Conservation (phyloP, 1,284 basidiomycete genomes). For the Sporisorium graminicola region DNA sequence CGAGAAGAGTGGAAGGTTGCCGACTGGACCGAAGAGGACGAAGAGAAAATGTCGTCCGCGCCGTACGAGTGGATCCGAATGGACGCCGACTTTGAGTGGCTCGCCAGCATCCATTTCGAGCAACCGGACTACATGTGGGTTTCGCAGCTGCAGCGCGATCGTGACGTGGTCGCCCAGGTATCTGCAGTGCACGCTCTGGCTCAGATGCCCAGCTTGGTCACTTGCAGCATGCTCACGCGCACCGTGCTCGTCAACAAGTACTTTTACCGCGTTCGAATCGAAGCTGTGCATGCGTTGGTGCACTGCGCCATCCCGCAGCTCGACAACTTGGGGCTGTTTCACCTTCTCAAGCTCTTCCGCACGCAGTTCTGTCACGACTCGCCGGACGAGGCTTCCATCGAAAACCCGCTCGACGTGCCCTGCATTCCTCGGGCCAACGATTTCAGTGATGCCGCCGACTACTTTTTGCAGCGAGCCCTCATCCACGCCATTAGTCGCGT, state of each 20-base stretch:
- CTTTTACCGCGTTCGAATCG: conserved; percentile 95
- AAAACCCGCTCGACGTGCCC: conserved; percentile 71
- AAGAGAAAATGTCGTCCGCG: conserved; percentile 84
- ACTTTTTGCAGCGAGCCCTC: conserved; percentile 91
- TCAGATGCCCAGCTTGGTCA: conserved; percentile 85
- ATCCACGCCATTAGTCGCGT: conserved; percentile 85
- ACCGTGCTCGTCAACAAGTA: conserved; percentile 95
- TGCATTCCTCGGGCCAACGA: conserved; percentile 94
- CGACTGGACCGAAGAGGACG: conserved; percentile 98
- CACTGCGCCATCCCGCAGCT: conserved; percentile 85
- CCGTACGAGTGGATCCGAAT: conserved; percentile 99
- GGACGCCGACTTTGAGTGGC: conserved; percentile 99
- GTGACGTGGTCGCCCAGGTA: conserved; percentile 88
- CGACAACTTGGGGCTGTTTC: conserved; percentile 91
- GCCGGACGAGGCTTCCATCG: conserved; percentile 47
- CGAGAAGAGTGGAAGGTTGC: conserved; percentile 88
- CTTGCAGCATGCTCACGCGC: conserved; percentile 90
- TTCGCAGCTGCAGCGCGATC: conserved; percentile 92
- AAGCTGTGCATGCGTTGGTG: conserved; percentile 88
- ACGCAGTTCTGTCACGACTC: conserved; percentile 85
- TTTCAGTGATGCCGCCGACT: conserved; percentile 89
- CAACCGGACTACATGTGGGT: conserved; percentile 99
- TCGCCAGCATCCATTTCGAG: conserved; percentile 88
- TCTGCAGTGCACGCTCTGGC: conserved; percentile 73
- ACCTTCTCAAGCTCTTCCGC: conserved; percentile 91